These are phyloP conservation scores for Cyathus olla DNA, from an alignment of 1,284 basidiomycete species.

Conservation along the genomic window DNA sequence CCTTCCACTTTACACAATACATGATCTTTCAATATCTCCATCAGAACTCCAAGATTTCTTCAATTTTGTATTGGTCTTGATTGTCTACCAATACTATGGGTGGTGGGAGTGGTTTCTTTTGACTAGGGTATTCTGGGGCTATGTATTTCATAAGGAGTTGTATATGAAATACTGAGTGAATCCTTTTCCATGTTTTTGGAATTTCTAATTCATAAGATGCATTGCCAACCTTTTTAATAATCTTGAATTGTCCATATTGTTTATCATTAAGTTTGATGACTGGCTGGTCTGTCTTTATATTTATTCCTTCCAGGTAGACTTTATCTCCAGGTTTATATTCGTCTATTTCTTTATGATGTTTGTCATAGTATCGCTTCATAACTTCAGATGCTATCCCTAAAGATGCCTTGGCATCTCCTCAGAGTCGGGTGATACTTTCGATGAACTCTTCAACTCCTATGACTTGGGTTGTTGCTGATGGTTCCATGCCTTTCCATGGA, in stretches of 20 bases:
- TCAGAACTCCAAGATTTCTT: too few species aligned
- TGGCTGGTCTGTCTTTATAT: conserved; percentile 8
- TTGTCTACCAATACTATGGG: too few species aligned
- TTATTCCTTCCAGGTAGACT: conserved; percentile 10
- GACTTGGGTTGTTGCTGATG: not conserved
- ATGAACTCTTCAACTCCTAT: not conserved
- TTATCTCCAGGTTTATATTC: conserved; percentile 7
- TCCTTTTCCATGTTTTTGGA: too few species aligned
- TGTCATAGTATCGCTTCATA: conserved; percentile 8
- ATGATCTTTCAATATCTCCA: too few species aligned
- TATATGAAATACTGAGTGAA: too few species aligned
- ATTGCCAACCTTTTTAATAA: conserved; percentile 5
- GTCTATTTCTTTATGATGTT: not conserved
- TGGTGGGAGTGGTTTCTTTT: too few species aligned
- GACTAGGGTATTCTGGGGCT: too few species aligned
- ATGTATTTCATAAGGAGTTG: too few species aligned
- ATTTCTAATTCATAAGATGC: conserved; percentile 7
- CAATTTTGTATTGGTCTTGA: too few species aligned
- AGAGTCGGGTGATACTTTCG: not conserved
- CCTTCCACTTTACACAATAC: too few species aligned
- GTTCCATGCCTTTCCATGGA: not conserved
- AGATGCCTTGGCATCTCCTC: not conserved
- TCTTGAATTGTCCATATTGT: conserved; percentile 18
- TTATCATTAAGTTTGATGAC: conserved; percentile 18
- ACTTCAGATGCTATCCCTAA: not conserved